Evolutionary conservation across 2,329 filamentous ascomycete genomes (phyloP).

Genomic region (Aciculosporium take): DNA sequence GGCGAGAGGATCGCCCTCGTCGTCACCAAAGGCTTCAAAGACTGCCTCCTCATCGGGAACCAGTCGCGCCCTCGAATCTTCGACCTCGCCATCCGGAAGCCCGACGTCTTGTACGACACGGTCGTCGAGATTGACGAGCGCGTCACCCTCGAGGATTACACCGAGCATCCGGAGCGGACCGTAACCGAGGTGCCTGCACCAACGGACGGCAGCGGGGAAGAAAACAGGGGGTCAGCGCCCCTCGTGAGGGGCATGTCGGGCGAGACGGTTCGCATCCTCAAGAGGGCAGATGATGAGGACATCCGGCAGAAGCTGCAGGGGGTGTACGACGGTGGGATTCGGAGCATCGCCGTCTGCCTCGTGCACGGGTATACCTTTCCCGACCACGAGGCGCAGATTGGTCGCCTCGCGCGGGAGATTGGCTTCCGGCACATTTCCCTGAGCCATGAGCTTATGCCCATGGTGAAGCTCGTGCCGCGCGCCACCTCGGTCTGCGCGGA

Average conservation of each 20-base stretch:
- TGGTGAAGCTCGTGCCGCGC: constrained; percentile 31
- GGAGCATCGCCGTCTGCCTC: constrained; percentile 41
- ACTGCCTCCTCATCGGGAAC: constrained; percentile 59
- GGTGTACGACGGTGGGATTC: constrained; percentile 46
- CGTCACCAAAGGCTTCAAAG: constrained; percentile 58
- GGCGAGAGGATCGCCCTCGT: constrained; percentile 58
- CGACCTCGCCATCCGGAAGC: constrained; percentile 53
- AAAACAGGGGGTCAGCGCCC: too few species aligned
- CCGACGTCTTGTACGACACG: constrained; percentile 53
- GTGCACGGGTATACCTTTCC: constrained; percentile 57
- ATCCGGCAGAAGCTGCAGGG: constrained; percentile 42
- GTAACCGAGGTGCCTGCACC: constrained; percentile 33
- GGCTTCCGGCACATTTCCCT: constrained; percentile 28
- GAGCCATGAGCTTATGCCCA: constrained; percentile 24
- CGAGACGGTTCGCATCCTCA: constrained; percentile 53
- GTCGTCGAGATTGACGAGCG: constrained; percentile 64
- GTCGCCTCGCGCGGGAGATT: constrained; percentile 21
- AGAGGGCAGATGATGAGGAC: constrained; percentile 39
- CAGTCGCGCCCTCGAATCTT: constrained; percentile 62
- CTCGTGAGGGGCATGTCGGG: constrained; percentile 54
- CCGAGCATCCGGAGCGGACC: constrained; percentile 45
- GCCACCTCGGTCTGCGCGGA: constrained; percentile 29
- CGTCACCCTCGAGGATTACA: constrained; percentile 59
- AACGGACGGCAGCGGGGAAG: constrained; percentile 31
- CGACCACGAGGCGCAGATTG: constrained; percentile 34